phyloP scores from a whole-genome alignment of 257 asterid genomes.

The Solanum gracilifrons region DNA sequence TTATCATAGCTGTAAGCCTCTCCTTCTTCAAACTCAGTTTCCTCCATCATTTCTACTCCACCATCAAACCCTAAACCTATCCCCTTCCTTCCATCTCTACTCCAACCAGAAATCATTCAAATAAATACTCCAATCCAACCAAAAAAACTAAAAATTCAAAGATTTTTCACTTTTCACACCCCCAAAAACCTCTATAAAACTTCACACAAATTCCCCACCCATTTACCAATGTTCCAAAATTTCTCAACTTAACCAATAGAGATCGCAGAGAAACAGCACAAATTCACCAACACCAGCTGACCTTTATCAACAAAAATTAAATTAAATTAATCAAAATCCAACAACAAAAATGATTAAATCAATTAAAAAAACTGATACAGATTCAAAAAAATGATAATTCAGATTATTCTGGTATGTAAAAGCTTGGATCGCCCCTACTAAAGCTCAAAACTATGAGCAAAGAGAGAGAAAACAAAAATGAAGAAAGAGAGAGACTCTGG shows the following conservation, averaged over 20 bases:
- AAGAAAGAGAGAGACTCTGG: slow-evolving; percentile 18
- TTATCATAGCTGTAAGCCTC: slow-evolving; percentile 56
- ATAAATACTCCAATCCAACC: background rate
- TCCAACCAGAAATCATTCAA: slow-evolving; percentile 70
- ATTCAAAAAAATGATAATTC: slow-evolving; percentile 7
- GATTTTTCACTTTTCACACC: slow-evolving; percentile 1
- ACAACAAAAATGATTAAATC: background rate
- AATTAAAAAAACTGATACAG: background rate
- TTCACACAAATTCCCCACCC: slow-evolving; percentile 29
- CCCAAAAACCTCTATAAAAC: slow-evolving; percentile 17
- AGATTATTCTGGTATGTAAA: slow-evolving; percentile 8
- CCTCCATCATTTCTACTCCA: slow-evolving; percentile 41
- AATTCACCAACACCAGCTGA: slow-evolving; percentile 31
- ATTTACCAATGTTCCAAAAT: background rate
- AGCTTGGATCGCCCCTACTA: slow-evolving; percentile 45
- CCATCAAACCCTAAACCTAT: slow-evolving; percentile 42
- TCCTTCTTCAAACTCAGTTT: slow-evolving; percentile 90
- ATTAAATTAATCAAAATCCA: background rate
- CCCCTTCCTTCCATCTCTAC: slow-evolving; percentile 72
- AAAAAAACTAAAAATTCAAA: background rate
- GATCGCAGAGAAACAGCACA: slow-evolving; percentile 25
- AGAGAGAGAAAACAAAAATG: slow-evolving; percentile 14
- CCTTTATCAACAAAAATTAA: background rate
- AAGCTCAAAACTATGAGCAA: slow-evolving; percentile 50
- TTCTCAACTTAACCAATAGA: background rate